A percentile compares a stretch with the other conserved stretches of the same genome.
Conservation (phyloP, 2,329 filamentous ascomycete genomes). For the Penicillium freii region DNA sequence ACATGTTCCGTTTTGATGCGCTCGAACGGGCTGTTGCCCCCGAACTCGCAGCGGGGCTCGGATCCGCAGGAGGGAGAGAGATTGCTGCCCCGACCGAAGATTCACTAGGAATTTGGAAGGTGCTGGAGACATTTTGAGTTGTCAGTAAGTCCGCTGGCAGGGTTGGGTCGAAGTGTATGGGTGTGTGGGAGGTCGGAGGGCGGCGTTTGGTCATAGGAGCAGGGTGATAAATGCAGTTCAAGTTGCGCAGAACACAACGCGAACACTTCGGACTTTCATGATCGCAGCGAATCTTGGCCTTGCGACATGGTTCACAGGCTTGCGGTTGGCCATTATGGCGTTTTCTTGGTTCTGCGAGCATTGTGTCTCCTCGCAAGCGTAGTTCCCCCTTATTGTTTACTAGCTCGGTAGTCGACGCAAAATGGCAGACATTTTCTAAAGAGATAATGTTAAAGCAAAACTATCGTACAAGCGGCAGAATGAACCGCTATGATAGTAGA, state of each 20-base stretch:
- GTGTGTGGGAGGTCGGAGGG: neutral
- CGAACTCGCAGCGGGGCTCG: neutral
- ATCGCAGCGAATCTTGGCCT: neutral
- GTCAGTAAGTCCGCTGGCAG: neutral
- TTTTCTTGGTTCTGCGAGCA: neutral
- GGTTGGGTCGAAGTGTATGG: neutral
- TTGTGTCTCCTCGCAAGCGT: neutral
- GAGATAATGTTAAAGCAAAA: neutral
- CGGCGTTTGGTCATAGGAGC: neutral
- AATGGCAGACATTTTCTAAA: neutral
- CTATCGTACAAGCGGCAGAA: neutral
- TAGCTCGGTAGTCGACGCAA: neutral
- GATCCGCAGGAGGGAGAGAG: neutral
- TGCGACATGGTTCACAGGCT: neutral
- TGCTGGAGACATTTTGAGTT: neutral
- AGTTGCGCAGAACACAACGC: neutral
- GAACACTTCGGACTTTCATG: neutral
- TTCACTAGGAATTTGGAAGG: neutral
- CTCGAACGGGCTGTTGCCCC: neutral
- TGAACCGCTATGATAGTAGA: neutral
- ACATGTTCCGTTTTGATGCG: neutral
- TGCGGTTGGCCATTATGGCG: constrained; percentile 1
- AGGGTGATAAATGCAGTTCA: neutral
- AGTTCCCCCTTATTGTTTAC: neutral
- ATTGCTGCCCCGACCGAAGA: neutral